Conservation (phyloP, 306 rosid species). For the Medicago ruthenica region DNA sequence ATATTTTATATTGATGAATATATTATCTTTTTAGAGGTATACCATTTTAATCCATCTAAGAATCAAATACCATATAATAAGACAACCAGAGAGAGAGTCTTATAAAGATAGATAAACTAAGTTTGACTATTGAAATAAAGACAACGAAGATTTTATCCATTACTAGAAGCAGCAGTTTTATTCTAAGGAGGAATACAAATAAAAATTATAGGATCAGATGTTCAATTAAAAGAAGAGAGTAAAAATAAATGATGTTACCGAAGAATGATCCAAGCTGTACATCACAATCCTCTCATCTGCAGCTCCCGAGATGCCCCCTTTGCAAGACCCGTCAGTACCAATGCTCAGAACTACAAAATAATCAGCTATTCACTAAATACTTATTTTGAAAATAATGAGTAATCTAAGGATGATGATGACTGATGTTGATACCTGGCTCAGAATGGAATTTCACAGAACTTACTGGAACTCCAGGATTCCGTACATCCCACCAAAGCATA, state of each 20-base stretch:
- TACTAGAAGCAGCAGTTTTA: constrained; percentile 6
- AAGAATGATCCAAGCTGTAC: constrained; percentile 81
- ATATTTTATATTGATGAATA: constrained; percentile 14
- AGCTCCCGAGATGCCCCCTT: constrained; percentile 91
- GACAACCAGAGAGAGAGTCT: constrained; percentile 4
- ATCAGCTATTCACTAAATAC: constrained; percentile 26
- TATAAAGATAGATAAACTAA: not conserved
- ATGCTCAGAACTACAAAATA: constrained; percentile 75
- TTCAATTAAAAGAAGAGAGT: constrained; percentile 29
- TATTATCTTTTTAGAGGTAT: not conserved
- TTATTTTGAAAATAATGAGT: constrained; percentile 17
- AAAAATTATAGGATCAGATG: constrained; percentile 10
- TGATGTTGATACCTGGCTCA: constrained; percentile 71
- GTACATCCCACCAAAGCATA: constrained; percentile 98
- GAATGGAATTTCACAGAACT: constrained; percentile 83
- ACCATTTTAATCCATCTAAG: constrained; percentile 8
- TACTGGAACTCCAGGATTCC: constrained; percentile 70
- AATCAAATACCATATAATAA: constrained; percentile 1
- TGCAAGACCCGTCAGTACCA: constrained; percentile 71
- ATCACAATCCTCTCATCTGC: constrained; percentile 83
- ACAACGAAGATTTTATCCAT: not conserved
- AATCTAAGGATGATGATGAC: constrained; percentile 9
- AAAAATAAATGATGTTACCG: constrained; percentile 55
- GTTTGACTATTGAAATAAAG: constrained; percentile 11
- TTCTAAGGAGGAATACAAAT: not conserved